Conservation (phyloP, 345 rosid genomes). For the Nasturtium officinale region DNA sequence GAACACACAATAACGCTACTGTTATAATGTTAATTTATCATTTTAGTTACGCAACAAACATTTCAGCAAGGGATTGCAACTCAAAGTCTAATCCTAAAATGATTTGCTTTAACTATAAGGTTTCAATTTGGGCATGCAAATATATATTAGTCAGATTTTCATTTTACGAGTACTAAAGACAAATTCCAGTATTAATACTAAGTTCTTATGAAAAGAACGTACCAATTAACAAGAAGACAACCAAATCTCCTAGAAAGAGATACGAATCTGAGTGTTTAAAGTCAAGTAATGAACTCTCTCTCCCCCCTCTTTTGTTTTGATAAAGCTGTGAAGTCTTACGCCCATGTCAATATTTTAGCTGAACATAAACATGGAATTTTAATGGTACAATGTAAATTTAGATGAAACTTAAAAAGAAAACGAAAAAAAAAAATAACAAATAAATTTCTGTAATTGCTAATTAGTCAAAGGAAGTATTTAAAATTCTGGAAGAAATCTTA, state of each 20-base stretch:
- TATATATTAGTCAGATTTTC: background rate
- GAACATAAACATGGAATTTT: background rate
- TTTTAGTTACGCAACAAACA: too few species aligned
- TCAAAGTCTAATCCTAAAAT: background rate
- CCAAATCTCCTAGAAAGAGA: slow-evolving; percentile 1
- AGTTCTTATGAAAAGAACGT: background rate
- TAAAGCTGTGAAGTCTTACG: background rate
- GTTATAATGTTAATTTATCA: background rate
- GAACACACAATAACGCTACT: background rate
- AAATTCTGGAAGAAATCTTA: slow-evolving; percentile 11
- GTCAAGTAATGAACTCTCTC: background rate
- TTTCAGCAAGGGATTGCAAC: background rate
- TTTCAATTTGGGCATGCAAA: background rate
- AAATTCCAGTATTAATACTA: background rate
- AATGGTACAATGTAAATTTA: background rate
- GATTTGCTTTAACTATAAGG: too few species aligned
- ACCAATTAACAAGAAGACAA: background rate
- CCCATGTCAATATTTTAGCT: background rate
- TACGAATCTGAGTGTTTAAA: slow-evolving; percentile 22
- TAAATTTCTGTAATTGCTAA: background rate
- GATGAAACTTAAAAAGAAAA: background rate
- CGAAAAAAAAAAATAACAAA: background rate
- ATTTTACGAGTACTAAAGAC: background rate
- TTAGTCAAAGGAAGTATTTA: background rate
- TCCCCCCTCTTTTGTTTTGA: background rate